phyloP scores from a whole-genome alignment of 1,139 yeast genomes.

The Zygosaccharomyces sapae region DNA sequence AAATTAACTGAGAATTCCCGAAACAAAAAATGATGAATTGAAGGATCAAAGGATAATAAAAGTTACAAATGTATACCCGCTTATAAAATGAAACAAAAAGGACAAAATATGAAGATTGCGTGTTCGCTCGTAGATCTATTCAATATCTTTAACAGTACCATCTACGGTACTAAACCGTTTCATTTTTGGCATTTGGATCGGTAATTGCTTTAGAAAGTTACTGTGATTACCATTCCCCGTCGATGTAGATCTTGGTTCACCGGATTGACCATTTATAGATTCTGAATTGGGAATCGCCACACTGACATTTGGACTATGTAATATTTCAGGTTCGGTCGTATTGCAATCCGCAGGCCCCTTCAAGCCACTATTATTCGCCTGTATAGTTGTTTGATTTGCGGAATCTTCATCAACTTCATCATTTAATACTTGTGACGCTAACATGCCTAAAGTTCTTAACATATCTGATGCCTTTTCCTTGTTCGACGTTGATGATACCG shows the following conservation, averaged over 20 bases:
- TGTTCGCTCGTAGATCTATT: neutral
- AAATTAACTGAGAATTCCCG: neutral
- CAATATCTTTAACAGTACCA: constrained; percentile 21
- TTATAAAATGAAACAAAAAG: neutral
- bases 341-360: constrained; percentile 15
- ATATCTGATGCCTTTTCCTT: constrained; percentile 30
- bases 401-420: constrained; percentile 36
- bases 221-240: constrained; percentile 1
- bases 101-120: neutral
- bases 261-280: neutral
- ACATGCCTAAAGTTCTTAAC: constrained; percentile 45
- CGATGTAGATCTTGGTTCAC: constrained; percentile 5
- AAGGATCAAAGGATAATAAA: neutral
- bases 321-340: constrained; percentile 24
- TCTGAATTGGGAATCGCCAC: constrained; percentile 6
- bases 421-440: constrained; percentile 46
- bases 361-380: constrained; percentile 14
- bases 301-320: constrained; percentile 12
- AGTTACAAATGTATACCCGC: constrained; percentile 6
- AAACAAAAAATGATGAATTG: constrained; percentile 1
- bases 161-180: constrained; percentile 30
- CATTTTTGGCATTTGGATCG: constrained; percentile 25
- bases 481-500: neutral
- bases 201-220: constrained; percentile 3
- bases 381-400: constrained; percentile 25